Evolutionary conservation across 2,329 filamentous ascomycete genomes (phyloP).

Genomic region (Fusarium luffae): DNA sequence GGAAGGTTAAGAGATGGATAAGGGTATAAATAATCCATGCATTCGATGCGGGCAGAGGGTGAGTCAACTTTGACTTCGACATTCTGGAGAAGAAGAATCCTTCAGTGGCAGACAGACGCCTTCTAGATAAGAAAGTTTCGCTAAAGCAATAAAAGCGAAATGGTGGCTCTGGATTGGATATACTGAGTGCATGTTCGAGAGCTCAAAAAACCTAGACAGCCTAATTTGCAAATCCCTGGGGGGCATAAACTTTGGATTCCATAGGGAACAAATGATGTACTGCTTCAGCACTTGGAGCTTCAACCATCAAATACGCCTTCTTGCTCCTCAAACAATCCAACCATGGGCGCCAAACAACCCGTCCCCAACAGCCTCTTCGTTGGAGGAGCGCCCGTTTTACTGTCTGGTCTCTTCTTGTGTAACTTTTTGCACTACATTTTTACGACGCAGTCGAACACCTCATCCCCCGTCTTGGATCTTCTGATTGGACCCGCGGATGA

Average conservation of each 20-base stretch:
- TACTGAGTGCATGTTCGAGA: background rate
- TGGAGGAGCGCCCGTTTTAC: too few species aligned
- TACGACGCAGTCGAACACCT: too few species aligned
- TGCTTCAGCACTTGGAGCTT: background rate
- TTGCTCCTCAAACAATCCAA: background rate
- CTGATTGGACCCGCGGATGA: too few species aligned
- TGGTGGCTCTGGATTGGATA: background rate
- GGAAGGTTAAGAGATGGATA: accelerated
- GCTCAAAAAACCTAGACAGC: background rate
- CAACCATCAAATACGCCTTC: background rate
- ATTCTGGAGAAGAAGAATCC: accelerated
- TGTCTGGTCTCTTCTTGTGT: too few species aligned
- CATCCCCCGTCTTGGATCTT: too few species aligned
- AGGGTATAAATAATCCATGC: background rate
- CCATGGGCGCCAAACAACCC: background rate
- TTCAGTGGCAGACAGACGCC: background rate
- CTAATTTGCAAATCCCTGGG: background rate
- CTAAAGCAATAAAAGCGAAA: background rate
- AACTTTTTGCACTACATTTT: too few species aligned
- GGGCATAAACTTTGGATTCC: accelerated
- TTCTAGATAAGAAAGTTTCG: background rate
- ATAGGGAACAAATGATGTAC: background rate
- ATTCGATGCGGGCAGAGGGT: accelerated
- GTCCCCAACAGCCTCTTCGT: too few species aligned
- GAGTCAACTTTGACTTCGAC: background rate